Evolutionary conservation across 2,329 filamentous ascomycete genomes (phyloP).

Genomic region (Clonostachys chloroleuca): DNA sequence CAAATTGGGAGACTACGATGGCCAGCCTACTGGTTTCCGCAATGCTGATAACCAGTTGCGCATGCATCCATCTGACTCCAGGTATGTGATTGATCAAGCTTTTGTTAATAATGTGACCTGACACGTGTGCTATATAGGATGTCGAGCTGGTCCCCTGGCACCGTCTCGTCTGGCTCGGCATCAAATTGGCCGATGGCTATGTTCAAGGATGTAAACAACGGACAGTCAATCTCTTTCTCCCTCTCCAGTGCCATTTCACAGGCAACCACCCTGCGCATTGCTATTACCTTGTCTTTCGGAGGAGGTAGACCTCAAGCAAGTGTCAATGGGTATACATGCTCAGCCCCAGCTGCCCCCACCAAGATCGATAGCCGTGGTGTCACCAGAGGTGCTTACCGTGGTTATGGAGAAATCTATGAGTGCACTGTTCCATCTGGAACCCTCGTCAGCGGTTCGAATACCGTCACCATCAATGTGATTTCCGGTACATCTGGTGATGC

Average conservation of each 20-base stretch:
- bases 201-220: conserved; percentile 55
- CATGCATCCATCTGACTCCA: conserved; percentile 64
- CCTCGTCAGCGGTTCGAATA: conserved; percentile 56
- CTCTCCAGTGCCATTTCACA: conserved; percentile 40
- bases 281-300: conserved; percentile 59
- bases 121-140: conserved; percentile 32
- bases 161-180: conserved; percentile 47
- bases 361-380: conserved; percentile 65
- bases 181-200: conserved; percentile 62
- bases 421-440: conserved; percentile 54
- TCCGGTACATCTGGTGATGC: conserved; percentile 52
- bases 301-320: conserved; percentile 51
- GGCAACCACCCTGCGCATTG: conserved; percentile 57
- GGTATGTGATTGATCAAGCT: background rate
- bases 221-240: conserved; percentile 56
- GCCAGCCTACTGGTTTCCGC: conserved; percentile 58
- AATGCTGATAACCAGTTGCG: conserved; percentile 63
- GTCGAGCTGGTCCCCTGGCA: conserved; percentile 53
- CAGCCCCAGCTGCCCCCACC: conserved; percentile 46
- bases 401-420: conserved; percentile 60
- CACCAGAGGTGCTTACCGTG: conserved; percentile 61
- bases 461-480: conserved; percentile 52
- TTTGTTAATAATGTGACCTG: background rate
- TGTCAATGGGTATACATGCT: conserved; percentile 49
- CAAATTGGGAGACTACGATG: conserved; percentile 63